Conservation (phyloP, 2,329 filamentous ascomycete genomes). For the Elsinoe ampelina region DNA sequence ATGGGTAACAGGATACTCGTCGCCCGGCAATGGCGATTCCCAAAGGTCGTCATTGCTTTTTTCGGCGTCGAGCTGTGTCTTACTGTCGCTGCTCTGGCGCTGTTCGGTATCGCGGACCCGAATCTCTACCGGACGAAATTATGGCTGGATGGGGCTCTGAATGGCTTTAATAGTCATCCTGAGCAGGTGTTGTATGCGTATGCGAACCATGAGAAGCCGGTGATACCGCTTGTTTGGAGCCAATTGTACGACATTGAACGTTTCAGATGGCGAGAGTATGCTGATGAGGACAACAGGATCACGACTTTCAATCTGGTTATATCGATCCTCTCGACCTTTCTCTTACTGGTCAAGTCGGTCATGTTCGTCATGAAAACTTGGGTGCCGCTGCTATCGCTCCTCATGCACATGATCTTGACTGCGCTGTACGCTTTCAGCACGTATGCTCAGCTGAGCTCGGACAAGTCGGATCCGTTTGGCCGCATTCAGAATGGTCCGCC, state of each 20-base stretch:
- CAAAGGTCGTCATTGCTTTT: slow-evolving; percentile 44
- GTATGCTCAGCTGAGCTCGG: slow-evolving; percentile 63
- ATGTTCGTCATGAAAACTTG: slow-evolving; percentile 60
- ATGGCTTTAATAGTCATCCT: slow-evolving; percentile 67
- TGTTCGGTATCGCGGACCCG: slow-evolving; percentile 65
- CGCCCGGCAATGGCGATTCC: slow-evolving; percentile 46
- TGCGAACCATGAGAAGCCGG: slow-evolving; percentile 54
- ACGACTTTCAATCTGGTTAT: slow-evolving; percentile 70
- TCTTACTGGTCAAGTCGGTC: slow-evolving; percentile 61
- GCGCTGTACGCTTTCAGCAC: slow-evolving; percentile 57
- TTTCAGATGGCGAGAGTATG: not conserved
- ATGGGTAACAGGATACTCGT: slow-evolving; percentile 23
- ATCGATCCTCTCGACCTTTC: slow-evolving; percentile 65
- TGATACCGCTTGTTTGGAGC: slow-evolving; percentile 63
- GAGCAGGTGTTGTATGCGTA: slow-evolving; percentile 61
- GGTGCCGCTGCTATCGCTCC: slow-evolving; percentile 53
- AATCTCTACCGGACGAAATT: slow-evolving; percentile 62
- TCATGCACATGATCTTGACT: slow-evolving; percentile 49
- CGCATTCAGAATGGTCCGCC: slow-evolving; percentile 50
- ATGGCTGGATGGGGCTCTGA: slow-evolving; percentile 62
- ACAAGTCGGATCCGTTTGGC: slow-evolving; percentile 57
- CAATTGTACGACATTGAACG: slow-evolving; percentile 46
- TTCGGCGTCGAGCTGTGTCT: slow-evolving; percentile 58
- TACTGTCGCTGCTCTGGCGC: slow-evolving; percentile 55
- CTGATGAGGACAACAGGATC: slow-evolving; percentile 41